Evolutionary conservation across 1,139 yeast species (phyloP).

Genomic region (Sugiyamaella neomexicana): DNA sequence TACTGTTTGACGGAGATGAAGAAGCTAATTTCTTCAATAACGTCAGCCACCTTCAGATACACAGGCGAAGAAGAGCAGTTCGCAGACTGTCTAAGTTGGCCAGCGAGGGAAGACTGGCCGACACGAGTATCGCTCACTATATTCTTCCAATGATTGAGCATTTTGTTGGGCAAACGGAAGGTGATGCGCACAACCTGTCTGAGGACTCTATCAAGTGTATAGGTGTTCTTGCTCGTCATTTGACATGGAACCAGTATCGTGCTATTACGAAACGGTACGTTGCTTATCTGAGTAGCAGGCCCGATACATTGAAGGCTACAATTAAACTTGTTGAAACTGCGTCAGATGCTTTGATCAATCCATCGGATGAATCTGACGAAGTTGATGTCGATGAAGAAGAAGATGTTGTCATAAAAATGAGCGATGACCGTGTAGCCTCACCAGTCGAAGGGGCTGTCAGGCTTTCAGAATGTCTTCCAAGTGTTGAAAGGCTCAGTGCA

Average conservation of each 20-base stretch:
- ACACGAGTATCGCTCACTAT: conserved; percentile 71
- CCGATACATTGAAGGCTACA: conserved; percentile 56
- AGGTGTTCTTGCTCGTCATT: conserved; percentile 55
- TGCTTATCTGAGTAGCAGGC: conserved; percentile 52
- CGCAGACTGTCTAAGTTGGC: conserved; percentile 54
- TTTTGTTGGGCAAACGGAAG: conserved; percentile 54
- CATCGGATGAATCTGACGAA: conserved; percentile 1
- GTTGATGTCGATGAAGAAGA: conserved; percentile 21
- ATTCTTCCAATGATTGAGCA: conserved; percentile 83
- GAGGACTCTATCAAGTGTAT: conserved; percentile 71
- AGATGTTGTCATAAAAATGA: not conserved
- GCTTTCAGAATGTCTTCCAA: conserved; percentile 38
- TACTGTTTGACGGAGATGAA: conserved; percentile 68
- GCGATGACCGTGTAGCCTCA: not conserved
- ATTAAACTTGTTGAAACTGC: conserved; percentile 65
- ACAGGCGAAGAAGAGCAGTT: conserved; percentile 82
- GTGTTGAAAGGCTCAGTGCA: conserved; percentile 47
- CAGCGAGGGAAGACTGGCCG: conserved; percentile 44
- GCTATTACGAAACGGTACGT: conserved; percentile 74
- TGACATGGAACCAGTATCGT: conserved; percentile 79
- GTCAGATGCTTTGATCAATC: conserved; percentile 50
- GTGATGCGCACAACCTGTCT: conserved; percentile 67
- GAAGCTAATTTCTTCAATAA: conserved; percentile 84
- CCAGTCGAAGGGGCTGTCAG: conserved; percentile 25
- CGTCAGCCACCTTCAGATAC: conserved; percentile 79